These are phyloP conservation scores for Agrocybe praecox DNA, from an alignment of 768 basidiomycete species.

Conservation along the genomic window DNA sequence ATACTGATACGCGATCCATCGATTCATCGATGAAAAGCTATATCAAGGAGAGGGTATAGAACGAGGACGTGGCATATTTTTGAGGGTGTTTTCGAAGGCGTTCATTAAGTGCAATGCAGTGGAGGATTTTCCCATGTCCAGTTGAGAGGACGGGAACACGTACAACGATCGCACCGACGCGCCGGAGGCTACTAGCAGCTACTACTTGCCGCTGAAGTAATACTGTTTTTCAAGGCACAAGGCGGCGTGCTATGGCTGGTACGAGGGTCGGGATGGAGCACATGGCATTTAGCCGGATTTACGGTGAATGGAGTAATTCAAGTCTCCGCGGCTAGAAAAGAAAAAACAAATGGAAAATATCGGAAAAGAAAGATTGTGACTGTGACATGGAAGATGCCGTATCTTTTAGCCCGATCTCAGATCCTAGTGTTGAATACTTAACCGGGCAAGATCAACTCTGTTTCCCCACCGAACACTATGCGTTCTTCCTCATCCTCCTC, in stretches of 20 bases:
- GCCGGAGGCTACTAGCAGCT: no score
- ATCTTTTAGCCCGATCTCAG: slow-evolving; percentile 19
- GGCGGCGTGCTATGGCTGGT: neutral
- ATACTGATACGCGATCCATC: neutral
- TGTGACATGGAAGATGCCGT: slow-evolving; percentile 17
- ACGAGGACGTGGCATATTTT: neutral
- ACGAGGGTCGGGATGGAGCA: slow-evolving; percentile 2
- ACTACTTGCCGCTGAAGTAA: no score
- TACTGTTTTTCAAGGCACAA: no score
- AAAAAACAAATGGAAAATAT: neutral
- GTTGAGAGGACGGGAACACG: neutral
- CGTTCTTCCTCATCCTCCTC: slow-evolving; percentile 33
- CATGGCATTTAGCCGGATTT: slow-evolving; percentile 12
- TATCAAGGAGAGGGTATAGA: neutral
- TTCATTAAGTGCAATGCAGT: no score
- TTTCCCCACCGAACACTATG: slow-evolving; percentile 12
- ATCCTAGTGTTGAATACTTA: slow-evolving; percentile 19
- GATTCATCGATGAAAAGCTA: neutral
- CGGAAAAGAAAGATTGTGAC: slow-evolving; percentile 10
- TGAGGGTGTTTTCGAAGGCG: neutral
- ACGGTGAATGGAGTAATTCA: neutral
- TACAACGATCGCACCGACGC: no score
- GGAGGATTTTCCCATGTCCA: neutral
- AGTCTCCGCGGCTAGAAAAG: slow-evolving; percentile 11
- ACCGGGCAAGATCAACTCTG: neutral